phyloP scores from a whole-genome alignment of 176 grass and related monocot species.

The Oryza punctata region DNA sequence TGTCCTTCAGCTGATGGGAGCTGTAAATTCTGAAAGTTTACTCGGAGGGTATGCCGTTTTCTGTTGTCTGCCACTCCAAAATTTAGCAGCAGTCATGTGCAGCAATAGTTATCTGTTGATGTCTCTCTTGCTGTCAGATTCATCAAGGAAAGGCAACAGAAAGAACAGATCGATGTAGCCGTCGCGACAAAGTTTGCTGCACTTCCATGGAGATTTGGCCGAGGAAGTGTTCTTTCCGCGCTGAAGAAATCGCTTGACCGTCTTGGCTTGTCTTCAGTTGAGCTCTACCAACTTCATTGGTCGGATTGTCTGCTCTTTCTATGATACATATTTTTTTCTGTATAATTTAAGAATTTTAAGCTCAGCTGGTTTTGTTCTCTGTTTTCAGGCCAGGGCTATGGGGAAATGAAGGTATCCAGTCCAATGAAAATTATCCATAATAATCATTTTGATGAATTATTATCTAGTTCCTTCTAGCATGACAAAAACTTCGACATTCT shows the following conservation, averaged over 20 bases:
- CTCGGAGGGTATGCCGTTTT: slow-evolving; percentile 59
- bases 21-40: slow-evolving; percentile 81
- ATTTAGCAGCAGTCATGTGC: background rate
- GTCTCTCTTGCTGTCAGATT: slow-evolving; percentile 48
- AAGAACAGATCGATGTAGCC: slow-evolving; percentile 57
- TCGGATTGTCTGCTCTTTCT: slow-evolving; percentile 26
- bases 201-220: slow-evolving; percentile 88
- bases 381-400: slow-evolving; percentile 89
- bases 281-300: slow-evolving; percentile 98
- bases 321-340: slow-evolving; percentile 6
- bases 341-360: background rate
- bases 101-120: background rate
- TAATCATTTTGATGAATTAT: background rate
- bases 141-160: slow-evolving; percentile 77
- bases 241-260: slow-evolving; percentile 80
- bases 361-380: slow-evolving; percentile 8
- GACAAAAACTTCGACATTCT: background rate
- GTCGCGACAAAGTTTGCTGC: slow-evolving; percentile 90
- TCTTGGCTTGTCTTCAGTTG: slow-evolving; percentile 70
- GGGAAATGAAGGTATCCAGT: slow-evolving; percentile 82
- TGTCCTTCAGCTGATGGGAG: slow-evolving; percentile 63
- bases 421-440: background rate
- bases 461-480: background rate
- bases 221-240: slow-evolving; percentile 72
- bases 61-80: background rate